Conservation (phyloP, 176 grass and related monocot genomes). For the Bromus sterilis region DNA sequence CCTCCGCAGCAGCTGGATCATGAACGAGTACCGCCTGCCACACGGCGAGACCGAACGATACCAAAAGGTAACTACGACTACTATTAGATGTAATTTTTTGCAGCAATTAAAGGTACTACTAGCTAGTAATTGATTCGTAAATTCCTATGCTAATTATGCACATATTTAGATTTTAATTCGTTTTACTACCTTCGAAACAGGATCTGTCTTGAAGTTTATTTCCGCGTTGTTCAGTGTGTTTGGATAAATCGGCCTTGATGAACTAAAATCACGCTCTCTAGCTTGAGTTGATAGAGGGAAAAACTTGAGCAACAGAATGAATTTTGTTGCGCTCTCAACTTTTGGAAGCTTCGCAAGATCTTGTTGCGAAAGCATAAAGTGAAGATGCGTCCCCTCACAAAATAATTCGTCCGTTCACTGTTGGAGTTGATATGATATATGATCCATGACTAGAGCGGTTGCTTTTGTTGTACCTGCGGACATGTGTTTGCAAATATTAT, state of each 20-base stretch:
- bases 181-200: neutral
- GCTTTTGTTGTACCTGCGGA: neutral
- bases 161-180: neutral
- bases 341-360: neutral
- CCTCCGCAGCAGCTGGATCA: constrained; percentile 88
- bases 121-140: neutral
- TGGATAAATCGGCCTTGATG: neutral
- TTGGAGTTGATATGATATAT: constrained; percentile 2
- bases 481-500: constrained; percentile 6
- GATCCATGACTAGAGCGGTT: neutral
- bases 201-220: neutral
- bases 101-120: no score
- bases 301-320: neutral
- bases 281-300: neutral
- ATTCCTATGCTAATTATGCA: neutral
- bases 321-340: neutral
- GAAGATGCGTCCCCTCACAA: neutral
- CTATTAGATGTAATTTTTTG: no score
- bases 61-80: constrained; percentile 91
- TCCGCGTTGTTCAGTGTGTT: neutral
- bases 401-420: constrained; percentile 4
- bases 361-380: constrained; percentile 17
- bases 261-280: neutral
- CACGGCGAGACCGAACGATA: constrained; percentile 58
- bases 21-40: constrained; percentile 95